Base-by-base conservation (phyloP, 441 rosid genomes). In the Mallotus japonicus region DNA sequence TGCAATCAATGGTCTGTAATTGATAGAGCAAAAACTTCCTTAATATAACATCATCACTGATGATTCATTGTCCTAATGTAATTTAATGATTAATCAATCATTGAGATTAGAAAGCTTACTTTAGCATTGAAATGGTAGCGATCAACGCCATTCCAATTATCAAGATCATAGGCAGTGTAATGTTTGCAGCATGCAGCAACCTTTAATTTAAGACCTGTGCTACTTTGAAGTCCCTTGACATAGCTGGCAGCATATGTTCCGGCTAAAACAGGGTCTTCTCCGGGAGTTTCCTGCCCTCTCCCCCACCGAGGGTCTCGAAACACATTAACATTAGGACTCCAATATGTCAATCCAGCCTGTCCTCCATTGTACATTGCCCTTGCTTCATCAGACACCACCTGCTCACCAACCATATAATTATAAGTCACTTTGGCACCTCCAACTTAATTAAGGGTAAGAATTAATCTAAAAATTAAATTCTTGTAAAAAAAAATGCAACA, bases 301-400 rank as follows among this genome's bases (percentile, higher is more conserved):
- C 99, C 99, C 99, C 99, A 92, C 19, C 99, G 77, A 13, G 99
- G 99, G 76, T 95, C 99, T 12, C 99, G 82, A 59, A 95, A 86
- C 34, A 95, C 86, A 76, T 95, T 95, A 13, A 95, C 98, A 62
- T 95, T 95, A 8, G 99, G 99, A 82, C 98, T 92, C 99, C 98
- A 95, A 28, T 82, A 95, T 0, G 99, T 95, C 70, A 95, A 84
- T 73, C 99, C 99, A 3, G 95, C 98, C 80, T 50, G 24, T 20
- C 98, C 99, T 11, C 95, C 96, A 34, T 95, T 95, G 76, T 89
- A 92, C 98, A 95, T 95, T 16, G 98, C 99, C 73, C 99, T 84
- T 51, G 96, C 99, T 80, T 95, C 99, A 72, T 92, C 93, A 3
- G 99, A 95, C 73, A 95, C 99, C 44, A 87, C 97, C 99, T 92